Evolutionary conservation across 371 early-diverging fungal genomes (phyloP).

Genomic region (Rhizopus microsporus): DNA sequence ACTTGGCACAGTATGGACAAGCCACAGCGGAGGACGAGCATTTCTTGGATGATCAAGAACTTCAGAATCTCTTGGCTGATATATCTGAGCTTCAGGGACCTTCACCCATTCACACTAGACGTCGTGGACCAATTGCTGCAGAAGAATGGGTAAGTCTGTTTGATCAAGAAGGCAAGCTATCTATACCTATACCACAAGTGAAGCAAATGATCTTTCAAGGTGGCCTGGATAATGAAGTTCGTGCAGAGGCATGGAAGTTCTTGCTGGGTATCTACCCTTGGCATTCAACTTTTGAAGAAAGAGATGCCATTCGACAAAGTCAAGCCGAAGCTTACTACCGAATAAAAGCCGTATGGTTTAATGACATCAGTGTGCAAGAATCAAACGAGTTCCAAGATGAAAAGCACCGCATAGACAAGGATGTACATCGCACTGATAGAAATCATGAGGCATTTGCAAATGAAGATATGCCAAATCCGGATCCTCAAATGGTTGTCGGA

Average conservation of each 20-base stretch:
- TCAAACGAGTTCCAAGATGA: conserved; percentile 74
- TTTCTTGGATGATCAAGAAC: conserved; percentile 21
- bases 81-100: conserved; percentile 36
- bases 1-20: conserved; percentile 73
- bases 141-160: conserved; percentile 80
- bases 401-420: conserved; percentile 88
- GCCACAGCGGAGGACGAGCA: conserved; percentile 6
- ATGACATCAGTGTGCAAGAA: conserved; percentile 57
- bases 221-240: conserved; percentile 82
- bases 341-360: conserved; percentile 82
- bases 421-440: conserved; percentile 92
- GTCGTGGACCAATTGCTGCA: conserved; percentile 63
- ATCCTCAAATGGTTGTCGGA: conserved; percentile 53
- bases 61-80: conserved; percentile 25
- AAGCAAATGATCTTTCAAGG: conserved; percentile 71
- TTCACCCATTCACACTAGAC: conserved; percentile 34
- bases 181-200: conserved; percentile 52
- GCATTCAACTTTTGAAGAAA: conserved; percentile 77
- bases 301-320: conserved; percentile 59
- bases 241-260: conserved; percentile 90
- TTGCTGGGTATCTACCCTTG: conserved; percentile 85
- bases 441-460: conserved; percentile 76
- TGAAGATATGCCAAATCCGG: conserved; percentile 62
- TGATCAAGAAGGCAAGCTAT: conserved; percentile 63
- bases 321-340: conserved; percentile 75